Evolutionary conservation across 139 green algal genomes (phyloP).

Genomic region (Haematococcus lacustris): DNA sequence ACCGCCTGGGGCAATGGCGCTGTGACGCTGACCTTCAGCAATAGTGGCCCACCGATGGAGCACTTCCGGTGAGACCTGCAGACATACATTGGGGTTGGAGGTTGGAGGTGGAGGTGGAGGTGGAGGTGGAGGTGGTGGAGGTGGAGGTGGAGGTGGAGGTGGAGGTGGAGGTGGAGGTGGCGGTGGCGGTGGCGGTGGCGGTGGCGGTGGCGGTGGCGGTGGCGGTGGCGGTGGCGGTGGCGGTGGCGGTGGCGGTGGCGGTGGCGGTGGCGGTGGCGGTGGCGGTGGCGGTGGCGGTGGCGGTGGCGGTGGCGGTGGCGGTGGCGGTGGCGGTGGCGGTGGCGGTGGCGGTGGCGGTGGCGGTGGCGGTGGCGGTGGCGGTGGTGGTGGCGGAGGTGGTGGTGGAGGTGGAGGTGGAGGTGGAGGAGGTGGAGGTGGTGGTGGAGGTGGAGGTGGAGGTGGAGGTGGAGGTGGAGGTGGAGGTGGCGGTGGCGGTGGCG

Average conservation of each 20-base stretch:
- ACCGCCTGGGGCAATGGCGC: too few relatives aligned
- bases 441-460: slow-evolving; percentile 2
- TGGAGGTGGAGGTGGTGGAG: slow-evolving; percentile 2
- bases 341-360: neutral
- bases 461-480: slow-evolving; percentile 2
- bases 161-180: slow-evolving; percentile 2
- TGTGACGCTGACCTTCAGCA: too few relatives aligned
- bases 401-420: too few relatives aligned
- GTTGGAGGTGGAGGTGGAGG: slow-evolving; percentile 1
- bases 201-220: neutral
- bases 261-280: neutral
- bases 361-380: neutral
- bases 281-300: neutral
- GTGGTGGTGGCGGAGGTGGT: too few relatives aligned
- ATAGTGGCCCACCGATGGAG: too few relatives aligned
- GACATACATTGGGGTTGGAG: neutral
- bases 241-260: neutral
- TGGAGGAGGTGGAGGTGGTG: slow-evolving; percentile 1
- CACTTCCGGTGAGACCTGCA: too few relatives aligned
- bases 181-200: neutral
- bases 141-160: slow-evolving; percentile 2
- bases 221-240: neutral
- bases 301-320: neutral
- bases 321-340: neutral
- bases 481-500: neutral